Evolutionary conservation across 2,329 filamentous ascomycete genomes (phyloP), one percentile per base, ranked within the genome.

Genomic region (Colletotrichum higginsianum): DNA sequence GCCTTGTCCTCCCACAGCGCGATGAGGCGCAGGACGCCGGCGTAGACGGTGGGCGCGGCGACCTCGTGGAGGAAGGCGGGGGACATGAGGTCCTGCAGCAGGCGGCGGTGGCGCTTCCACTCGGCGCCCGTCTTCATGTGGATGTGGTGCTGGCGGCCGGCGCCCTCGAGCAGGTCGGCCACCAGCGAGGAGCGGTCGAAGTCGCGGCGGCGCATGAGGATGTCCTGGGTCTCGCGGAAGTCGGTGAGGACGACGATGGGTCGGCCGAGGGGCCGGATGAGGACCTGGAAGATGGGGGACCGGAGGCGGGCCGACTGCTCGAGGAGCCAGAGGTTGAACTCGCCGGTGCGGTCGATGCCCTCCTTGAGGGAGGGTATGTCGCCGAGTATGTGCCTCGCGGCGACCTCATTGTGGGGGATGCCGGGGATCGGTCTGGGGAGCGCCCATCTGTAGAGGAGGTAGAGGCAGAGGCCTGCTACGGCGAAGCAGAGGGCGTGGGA

Each of bases 231-330:
- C 50, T 74, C 72, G 3, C 72, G 44, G 50, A 70, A 74, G 67
- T 86, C 85, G 23, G 80, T 78, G 4, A 88, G 72, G 4, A 88
- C 66, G 0, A 88, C 78, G 75, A 80, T 82, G 2, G 86, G 87
- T 38, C 78, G 78, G 1, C 75, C 73, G 18, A 86, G 79, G 0
- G 86, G 85, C 8, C 78, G 77, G 63, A 86, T 75, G 75, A 88
- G 88, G 7, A 84, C 77, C 74, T 89, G 87, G 7, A 83, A 76
- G 67, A 88, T 80, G 0, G 85, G 84, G 13, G 80, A 81, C 7
- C 82, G 73, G 57, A 82, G 79, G 77, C 81, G n/a, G 21, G 46
- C 30, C 15, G 71, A 56, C 44, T 72, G 67, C 23, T 66, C 62
- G 42, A 55, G 42, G 15, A 69, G 30, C 66, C 67, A 72, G 13